Percentiles rank a stretch among this genome's conserved stretches.
phyloP scores from a whole-genome alignment of 345 rosid genomes.

The Eucalyptus cloeziana region DNA sequence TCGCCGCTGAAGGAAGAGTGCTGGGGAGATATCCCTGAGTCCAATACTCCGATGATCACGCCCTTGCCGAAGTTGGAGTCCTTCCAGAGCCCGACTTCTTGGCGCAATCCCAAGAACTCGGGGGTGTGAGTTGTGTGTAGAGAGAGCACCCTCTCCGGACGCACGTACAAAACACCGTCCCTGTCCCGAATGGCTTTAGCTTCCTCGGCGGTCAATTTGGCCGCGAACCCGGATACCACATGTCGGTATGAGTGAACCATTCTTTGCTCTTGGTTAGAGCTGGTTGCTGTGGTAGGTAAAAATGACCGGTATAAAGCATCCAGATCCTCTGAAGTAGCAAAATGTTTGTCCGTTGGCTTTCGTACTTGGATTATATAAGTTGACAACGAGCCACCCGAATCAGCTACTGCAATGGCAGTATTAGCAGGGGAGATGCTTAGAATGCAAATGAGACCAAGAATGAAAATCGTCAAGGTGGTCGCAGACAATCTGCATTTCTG shows the following conservation, averaged over 20 bases:
- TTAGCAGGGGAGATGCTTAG: not conserved
- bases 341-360: slow-evolving; percentile 1
- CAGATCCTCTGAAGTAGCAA: not conserved
- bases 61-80: slow-evolving; percentile 26
- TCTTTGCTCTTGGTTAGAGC: not conserved
- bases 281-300: not conserved
- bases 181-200: slow-evolving; percentile 8
- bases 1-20: slow-evolving; percentile 36
- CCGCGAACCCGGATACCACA: slow-evolving; percentile 21
- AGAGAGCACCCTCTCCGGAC: slow-evolving; percentile 13
- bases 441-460: not conserved
- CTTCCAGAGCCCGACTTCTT: slow-evolving; percentile 16
- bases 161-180: slow-evolving; percentile 20
- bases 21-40: slow-evolving; percentile 24
- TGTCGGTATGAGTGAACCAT: slow-evolving; percentile 12
- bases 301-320: slow-evolving; percentile 17
- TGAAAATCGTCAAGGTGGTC: not conserved
- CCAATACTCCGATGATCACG: slow-evolving; percentile 34
- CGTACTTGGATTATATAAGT: slow-evolving; percentile 30
- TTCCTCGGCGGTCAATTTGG: slow-evolving; percentile 19
- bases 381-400: not conserved
- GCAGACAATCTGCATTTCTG: not conserved
- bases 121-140: slow-evolving; percentile 44
- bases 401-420: not conserved
- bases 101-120: slow-evolving; percentile 23